A percentile compares a stretch with the other conserved stretches of the same genome.
Conservation (phyloP, 441 rosid species). For the Brassica hybrid region DNA sequence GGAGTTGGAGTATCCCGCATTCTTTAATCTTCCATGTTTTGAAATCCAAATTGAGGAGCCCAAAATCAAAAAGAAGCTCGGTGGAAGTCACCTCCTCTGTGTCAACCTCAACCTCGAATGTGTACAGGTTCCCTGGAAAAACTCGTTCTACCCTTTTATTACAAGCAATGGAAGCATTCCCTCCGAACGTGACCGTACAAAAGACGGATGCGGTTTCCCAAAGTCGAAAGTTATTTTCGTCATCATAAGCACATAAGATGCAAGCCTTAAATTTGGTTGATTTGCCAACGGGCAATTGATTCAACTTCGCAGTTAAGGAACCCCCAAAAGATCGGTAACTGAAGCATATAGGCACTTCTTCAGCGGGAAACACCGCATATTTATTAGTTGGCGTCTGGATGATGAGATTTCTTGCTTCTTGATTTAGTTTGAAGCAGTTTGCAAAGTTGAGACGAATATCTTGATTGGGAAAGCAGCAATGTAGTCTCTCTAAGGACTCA, state of each 20-base stretch:
- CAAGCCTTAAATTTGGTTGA: slow-evolving; percentile 1
- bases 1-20: background rate
- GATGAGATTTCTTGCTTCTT: slow-evolving; percentile 16
- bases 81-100: background rate
- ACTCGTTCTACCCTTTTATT: background rate
- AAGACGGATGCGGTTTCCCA: background rate
- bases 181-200: background rate
- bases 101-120: background rate
- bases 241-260: background rate
- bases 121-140: background rate
- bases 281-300: background rate
- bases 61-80: background rate
- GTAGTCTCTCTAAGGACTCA: background rate
- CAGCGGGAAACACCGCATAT: background rate
- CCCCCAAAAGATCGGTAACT: background rate
- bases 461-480: background rate
- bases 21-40: background rate
- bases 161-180: background rate
- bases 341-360: slow-evolving; percentile 16
- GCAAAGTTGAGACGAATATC: background rate
- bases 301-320: background rate
- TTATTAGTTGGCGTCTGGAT: background rate
- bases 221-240: background rate
- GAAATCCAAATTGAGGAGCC: background rate
- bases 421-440: background rate